These are phyloP conservation scores for Inosperma sp. DNA, from an alignment of 768 basidiomycete genomes.

Conservation along the genomic window DNA sequence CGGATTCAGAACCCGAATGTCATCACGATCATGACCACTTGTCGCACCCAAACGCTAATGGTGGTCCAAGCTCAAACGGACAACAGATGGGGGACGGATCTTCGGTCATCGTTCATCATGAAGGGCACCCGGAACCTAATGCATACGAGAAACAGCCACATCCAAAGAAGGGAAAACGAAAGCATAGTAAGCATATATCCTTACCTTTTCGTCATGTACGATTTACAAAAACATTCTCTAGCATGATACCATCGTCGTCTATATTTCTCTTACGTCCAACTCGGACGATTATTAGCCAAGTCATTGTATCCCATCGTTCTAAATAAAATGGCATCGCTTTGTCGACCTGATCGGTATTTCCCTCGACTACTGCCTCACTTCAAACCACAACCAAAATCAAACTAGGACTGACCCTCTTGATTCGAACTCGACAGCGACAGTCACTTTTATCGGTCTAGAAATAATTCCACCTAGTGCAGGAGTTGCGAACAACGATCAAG, in stretches of 20 bases:
- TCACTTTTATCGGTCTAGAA: too few species aligned
- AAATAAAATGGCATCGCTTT: too few species aligned
- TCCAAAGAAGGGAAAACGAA: constrained; percentile 35
- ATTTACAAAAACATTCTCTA: neutral
- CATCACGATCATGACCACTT: constrained; percentile 22
- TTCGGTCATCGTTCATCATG: constrained; percentile 22
- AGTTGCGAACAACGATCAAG: too few species aligned
- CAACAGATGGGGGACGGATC: constrained; percentile 9
- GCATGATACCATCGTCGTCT: neutral
- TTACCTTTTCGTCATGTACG: constrained; percentile 4
- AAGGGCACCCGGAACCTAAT: constrained; percentile 33
- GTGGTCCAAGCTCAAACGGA: constrained; percentile 7
- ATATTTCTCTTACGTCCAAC: too few species aligned
- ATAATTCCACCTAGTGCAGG: too few species aligned
- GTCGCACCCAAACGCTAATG: constrained; percentile 12
- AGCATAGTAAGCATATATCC: constrained; percentile 18
- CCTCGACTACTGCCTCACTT: too few species aligned
- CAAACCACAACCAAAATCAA: too few species aligned
- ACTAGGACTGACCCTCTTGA: too few species aligned
- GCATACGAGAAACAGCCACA: constrained; percentile 45
- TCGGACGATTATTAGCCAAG: too few species aligned
- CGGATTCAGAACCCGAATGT: constrained; percentile 40
- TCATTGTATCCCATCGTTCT: too few species aligned
- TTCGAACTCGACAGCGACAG: too few species aligned
- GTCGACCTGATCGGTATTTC: too few species aligned